Evolutionary conservation across 495 filamentous ascomycete species (phyloP).

Genomic region (Pyronema omphalodes): DNA sequence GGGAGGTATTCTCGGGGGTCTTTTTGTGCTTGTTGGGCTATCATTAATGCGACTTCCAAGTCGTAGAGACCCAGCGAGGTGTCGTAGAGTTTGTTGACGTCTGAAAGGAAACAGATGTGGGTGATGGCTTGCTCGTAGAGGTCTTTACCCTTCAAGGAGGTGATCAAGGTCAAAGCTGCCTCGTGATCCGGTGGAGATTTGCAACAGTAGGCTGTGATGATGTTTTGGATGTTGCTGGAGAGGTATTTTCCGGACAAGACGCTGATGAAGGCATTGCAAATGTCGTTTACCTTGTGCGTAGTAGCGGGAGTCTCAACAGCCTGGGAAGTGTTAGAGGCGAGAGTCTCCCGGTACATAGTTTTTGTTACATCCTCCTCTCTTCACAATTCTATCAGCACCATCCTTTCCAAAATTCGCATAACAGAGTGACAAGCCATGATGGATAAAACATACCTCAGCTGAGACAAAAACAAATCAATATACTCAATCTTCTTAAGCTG

Average conservation of each 20-base stretch:
- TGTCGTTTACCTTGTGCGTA: constrained; percentile 55
- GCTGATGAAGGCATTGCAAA: constrained; percentile 71
- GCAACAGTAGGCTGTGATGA: constrained; percentile 87
- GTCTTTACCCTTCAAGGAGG: constrained; percentile 41
- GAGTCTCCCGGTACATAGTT: constrained; percentile 86
- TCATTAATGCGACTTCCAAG: constrained; percentile 69
- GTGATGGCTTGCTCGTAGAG: constrained; percentile 57
- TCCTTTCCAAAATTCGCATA: neutral
- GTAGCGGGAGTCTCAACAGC: neutral
- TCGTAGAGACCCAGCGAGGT: constrained; percentile 79
- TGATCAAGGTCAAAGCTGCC: constrained; percentile 61
- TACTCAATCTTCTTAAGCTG: constrained; percentile 71
- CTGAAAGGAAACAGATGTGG: constrained; percentile 91
- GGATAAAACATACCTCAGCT: constrained; percentile 45
- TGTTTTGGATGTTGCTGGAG: constrained; percentile 64
- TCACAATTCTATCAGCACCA: neutral
- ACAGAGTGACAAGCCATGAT: no score
- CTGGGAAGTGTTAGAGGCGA: constrained; percentile 23
- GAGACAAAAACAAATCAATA: constrained; percentile 83
- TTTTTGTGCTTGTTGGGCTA: constrained; percentile 90
- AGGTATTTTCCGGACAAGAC: constrained; percentile 39
- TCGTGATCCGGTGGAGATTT: constrained; percentile 80
- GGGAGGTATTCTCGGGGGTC: constrained; percentile 93
- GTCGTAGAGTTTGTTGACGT: constrained; percentile 84
- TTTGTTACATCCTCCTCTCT: constrained; percentile 87